A percentile compares a stretch with the other conserved stretches of the same genome.
Evolutionary conservation across 352 stramenopile genomes (phyloP).

Genomic region (Phytophthora colocasiae): DNA sequence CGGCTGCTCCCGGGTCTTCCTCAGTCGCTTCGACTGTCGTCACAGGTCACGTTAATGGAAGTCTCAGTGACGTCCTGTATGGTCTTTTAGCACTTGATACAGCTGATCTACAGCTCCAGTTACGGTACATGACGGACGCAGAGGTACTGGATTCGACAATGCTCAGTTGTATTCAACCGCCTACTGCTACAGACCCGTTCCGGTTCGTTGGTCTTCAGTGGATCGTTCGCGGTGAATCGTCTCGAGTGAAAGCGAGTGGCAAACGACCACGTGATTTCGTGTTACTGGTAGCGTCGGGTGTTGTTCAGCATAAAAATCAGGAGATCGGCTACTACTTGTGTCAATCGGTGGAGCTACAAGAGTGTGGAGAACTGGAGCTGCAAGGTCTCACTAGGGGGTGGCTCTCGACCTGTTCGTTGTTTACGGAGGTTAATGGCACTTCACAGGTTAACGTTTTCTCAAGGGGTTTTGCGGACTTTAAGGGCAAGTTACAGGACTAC

Average conservation of each 20-base stretch:
- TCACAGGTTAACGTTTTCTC: constrained; percentile 33
- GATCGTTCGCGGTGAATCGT: constrained; percentile 29
- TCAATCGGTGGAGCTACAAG: constrained; percentile 29
- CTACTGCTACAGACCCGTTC: constrained; percentile 35
- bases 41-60: constrained; percentile 37
- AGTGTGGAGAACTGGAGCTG: constrained; percentile 16
- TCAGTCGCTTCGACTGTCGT: constrained; percentile 28
- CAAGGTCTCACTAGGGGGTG: constrained; percentile 24
- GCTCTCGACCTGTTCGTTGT: constrained; percentile 41
- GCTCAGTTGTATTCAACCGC: constrained; percentile 28
- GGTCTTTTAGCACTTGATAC: constrained; percentile 40
- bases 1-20: constrained; percentile 9
- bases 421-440: constrained; percentile 10
- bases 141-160: constrained; percentile 37
- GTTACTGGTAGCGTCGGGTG: constrained; percentile 37
- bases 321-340: constrained; percentile 34
- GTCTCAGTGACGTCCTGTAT: constrained; percentile 46
- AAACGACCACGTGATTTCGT: constrained; percentile 43
- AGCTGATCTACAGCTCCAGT: constrained; percentile 37
- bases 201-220: constrained; percentile 44
- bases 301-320: constrained; percentile 22
- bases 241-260: constrained; percentile 25
- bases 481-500: constrained; percentile 37
- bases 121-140: constrained; percentile 38
- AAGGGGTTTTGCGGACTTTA: constrained; percentile 33